Evolutionary conservation across 495 filamentous ascomycete genomes (phyloP).

Genomic region (Penicillium fimorum): DNA sequence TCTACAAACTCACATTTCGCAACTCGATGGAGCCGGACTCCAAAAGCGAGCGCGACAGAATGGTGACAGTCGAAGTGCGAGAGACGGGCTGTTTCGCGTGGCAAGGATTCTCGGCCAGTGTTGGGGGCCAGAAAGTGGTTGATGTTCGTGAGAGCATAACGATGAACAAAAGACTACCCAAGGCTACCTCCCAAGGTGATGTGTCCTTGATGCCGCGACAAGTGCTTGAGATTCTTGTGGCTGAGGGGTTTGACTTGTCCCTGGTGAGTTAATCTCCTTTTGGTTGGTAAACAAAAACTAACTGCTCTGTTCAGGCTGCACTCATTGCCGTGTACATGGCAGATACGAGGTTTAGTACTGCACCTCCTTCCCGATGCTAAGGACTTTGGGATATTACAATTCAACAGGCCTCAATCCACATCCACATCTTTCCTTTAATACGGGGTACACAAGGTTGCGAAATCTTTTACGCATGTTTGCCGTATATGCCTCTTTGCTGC

Average conservation of each 20-base stretch:
- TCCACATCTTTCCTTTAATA: background rate
- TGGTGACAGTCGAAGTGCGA: constrained; percentile 13
- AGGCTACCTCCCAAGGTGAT: background rate
- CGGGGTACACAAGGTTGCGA: background rate
- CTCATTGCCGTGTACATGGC: constrained; percentile 5
- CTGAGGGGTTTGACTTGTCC: constrained; percentile 19
- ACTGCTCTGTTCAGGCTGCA: background rate
- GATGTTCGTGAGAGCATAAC: constrained; percentile 24
- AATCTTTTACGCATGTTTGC: background rate
- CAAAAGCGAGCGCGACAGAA: constrained; percentile 8
- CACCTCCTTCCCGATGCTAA: constrained; percentile 1
- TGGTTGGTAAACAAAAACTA: background rate
- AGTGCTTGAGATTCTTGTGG: constrained; percentile 18
- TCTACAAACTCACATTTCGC: constrained; percentile 15
- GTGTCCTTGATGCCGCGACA: constrained; percentile 2
- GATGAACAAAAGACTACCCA: constrained; percentile 9
- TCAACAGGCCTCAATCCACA: background rate
- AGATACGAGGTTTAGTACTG: constrained; percentile 5
- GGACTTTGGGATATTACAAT: background rate
- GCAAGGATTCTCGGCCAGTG: background rate
- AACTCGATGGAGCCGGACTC: constrained; percentile 12
- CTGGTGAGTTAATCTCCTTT: constrained; percentile 8
- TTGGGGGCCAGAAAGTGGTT: constrained; percentile 14
- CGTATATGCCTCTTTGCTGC: background rate
- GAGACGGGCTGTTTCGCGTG: background rate